Percentiles rank a stretch among this genome's conserved stretches.
phyloP scores from a whole-genome alignment of 2,329 filamentous ascomycete genomes.

The Aspergillus luchuensis region DNA sequence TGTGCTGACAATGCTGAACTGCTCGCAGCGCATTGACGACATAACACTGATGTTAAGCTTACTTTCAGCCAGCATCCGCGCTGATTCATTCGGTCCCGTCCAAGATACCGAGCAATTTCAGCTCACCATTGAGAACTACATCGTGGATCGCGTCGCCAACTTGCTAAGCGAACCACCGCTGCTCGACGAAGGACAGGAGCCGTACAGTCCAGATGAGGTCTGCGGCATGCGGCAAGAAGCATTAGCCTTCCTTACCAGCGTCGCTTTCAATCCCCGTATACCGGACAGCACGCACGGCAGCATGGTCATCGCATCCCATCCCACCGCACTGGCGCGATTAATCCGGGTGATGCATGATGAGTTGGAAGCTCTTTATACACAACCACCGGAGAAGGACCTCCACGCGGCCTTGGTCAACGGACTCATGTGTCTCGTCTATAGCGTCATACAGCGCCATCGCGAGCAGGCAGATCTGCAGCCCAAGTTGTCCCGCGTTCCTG shows the following conservation, averaged over 20 bases:
- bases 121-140: conserved; percentile 46
- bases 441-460: conserved; percentile 63
- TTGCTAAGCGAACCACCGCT: conserved; percentile 58
- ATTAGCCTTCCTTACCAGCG: conserved; percentile 44
- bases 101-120: conserved; percentile 42
- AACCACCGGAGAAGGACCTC: conserved; percentile 47
- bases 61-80: conserved; percentile 57
- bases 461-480: conserved; percentile 66
- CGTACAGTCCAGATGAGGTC: conserved; percentile 43
- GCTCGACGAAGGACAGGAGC: conserved; percentile 46
- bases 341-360: conserved; percentile 75
- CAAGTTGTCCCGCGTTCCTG: conserved; percentile 70
- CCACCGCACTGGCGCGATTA: conserved; percentile 70
- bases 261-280: conserved; percentile 52
- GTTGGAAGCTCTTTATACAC: conserved; percentile 62
- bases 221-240: conserved; percentile 48
- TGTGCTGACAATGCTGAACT: conserved; percentile 60
- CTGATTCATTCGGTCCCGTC: conserved; percentile 59
- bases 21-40: conserved; percentile 58
- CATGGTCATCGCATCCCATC: conserved; percentile 67
- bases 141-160: conserved; percentile 60
- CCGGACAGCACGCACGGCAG: conserved; percentile 63
- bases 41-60: conserved; percentile 58
- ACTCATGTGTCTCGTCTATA: conserved; percentile 62
- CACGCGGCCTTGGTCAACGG: conserved; percentile 60